Evolutionary conservation across 768 basidiomycete species (phyloP), one percentile per base, ranked within the genome.

Genomic region (Psilocybe cubensis): DNA sequence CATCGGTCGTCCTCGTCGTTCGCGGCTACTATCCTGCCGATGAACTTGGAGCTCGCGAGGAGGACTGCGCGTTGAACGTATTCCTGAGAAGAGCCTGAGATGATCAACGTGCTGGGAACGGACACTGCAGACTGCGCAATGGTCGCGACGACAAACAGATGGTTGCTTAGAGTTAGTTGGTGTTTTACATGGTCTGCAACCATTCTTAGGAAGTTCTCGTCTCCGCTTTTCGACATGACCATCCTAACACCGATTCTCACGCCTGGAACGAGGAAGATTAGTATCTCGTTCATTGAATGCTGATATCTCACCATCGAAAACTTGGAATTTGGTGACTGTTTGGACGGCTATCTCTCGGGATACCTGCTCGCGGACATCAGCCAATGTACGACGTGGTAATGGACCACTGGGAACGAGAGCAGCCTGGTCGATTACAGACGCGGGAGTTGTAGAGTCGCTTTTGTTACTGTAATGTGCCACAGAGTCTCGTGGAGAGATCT

Each of bases 21-120:
- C 12, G 77, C 73, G 27, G 73, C 63, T 29, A 74, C 67, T 25
- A 90, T 71, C 11, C 88, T 79, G 3, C 85, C 85, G n/a, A 88
- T 73, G 66, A 92, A 88, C 67, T 91, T 91, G 31, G 88, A 80
- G 51, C 76, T 77, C 12, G 81, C 78, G 51, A 92, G 82, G 7
- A 89, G 78, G 23, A 83, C 78, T 0, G 89, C 88, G 20, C 88
- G 83, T 51, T 87, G 82, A n/a, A 91, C 79, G 48, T 82, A 79
- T 8, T 81, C 78, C 10, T 74, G 70, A 1, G 80, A 78, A 6
- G 87, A 83, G 8, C 83, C 83, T 47, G 79, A 81, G 52, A 92
- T 76, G 52, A 91, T 74, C 11, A 92, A 74, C 3, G 79, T 75
- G 59, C 80, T 82, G 2, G 77, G 38, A 57, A 60, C 70, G 14